Conservation (phyloP, 2,329 filamentous ascomycete species). For the Harringtonia aguacate region DNA sequence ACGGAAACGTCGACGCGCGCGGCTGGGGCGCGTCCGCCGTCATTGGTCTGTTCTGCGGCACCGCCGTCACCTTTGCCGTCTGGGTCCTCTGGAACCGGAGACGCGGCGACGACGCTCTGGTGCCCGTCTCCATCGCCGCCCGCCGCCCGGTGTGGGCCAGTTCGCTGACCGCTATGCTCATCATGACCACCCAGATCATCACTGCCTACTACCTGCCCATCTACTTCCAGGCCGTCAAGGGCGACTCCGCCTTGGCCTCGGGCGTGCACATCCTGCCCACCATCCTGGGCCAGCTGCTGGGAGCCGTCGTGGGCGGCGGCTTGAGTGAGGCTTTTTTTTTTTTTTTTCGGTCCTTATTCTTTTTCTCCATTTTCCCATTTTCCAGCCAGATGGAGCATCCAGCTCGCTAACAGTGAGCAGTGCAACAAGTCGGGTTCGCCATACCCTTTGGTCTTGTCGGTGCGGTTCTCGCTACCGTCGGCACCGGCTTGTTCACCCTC, state of each 20-base stretch:
- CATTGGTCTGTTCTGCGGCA: constrained; percentile 31
- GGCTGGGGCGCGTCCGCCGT: constrained; percentile 27
- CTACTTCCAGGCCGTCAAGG: constrained; percentile 26
- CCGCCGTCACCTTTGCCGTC: constrained; percentile 25
- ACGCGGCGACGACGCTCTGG: constrained; percentile 15
- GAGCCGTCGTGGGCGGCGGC: constrained; percentile 14
- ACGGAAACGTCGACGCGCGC: constrained; percentile 26
- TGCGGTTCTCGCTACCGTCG: constrained; percentile 19
- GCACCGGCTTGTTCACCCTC: constrained; percentile 22
- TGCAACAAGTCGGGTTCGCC: constrained; percentile 23
- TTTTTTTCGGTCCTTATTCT: too few species aligned
- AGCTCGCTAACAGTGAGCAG: too few species aligned
- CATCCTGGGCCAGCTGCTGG: constrained; percentile 15
- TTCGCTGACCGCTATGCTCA: constrained; percentile 12
- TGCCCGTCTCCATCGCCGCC: constrained; percentile 15
- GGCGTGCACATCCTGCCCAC: constrained; percentile 23
- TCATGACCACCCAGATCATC: constrained; percentile 14
- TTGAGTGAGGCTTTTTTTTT: too few species aligned
- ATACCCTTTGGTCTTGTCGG: constrained; percentile 21
- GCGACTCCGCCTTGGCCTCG: constrained; percentile 17
- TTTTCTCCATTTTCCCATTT: too few species aligned
- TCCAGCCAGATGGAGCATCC: too few species aligned
- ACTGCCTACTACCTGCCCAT: constrained; percentile 22
- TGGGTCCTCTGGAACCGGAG: constrained; percentile 31
- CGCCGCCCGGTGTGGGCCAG: constrained; percentile 14